Evolutionary conservation across 257 asterid species (phyloP).

Genomic region (Mitragyna speciosa): DNA sequence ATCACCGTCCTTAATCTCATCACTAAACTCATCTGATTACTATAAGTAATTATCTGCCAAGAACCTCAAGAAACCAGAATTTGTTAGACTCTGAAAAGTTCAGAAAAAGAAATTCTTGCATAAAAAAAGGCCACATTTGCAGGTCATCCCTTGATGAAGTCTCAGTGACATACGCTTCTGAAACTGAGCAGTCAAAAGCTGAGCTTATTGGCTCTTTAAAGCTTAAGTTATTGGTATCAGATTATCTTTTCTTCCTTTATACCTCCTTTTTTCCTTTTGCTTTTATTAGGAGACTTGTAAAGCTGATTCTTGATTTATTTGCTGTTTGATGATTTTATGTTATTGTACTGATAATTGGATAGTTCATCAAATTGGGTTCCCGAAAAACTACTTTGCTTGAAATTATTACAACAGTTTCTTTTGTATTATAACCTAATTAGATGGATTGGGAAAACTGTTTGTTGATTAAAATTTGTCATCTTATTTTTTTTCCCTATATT

Average conservation of each 20-base stretch:
- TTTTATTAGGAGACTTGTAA: background rate
- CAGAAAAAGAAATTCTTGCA: constrained; percentile 25
- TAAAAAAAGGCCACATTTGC: constrained; percentile 29
- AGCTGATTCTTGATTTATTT: background rate
- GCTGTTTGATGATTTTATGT: background rate
- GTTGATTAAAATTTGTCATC: background rate
- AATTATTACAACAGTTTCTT: background rate
- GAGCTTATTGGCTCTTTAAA: constrained; percentile 48
- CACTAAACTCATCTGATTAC: constrained; percentile 23
- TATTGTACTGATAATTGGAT: background rate
- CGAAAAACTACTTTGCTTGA: background rate
- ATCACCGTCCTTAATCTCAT: constrained; percentile 12
- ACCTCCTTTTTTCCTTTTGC: background rate
- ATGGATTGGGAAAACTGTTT: background rate
- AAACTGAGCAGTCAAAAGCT: constrained; percentile 30
- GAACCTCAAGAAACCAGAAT: constrained; percentile 11
- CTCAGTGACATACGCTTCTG: constrained; percentile 34
- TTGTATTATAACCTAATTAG: background rate
- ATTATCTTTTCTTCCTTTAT: background rate
- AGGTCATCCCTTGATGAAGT: constrained; percentile 42
- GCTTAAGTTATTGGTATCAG: constrained; percentile 67
- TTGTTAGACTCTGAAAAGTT: background rate
- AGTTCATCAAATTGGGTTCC: background rate
- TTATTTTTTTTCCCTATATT: background rate
- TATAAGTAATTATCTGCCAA: constrained; percentile 13